Base-by-base conservation (phyloP, 2,329 filamentous ascomycete genomes). In the Botrytis galanthina region DNA sequence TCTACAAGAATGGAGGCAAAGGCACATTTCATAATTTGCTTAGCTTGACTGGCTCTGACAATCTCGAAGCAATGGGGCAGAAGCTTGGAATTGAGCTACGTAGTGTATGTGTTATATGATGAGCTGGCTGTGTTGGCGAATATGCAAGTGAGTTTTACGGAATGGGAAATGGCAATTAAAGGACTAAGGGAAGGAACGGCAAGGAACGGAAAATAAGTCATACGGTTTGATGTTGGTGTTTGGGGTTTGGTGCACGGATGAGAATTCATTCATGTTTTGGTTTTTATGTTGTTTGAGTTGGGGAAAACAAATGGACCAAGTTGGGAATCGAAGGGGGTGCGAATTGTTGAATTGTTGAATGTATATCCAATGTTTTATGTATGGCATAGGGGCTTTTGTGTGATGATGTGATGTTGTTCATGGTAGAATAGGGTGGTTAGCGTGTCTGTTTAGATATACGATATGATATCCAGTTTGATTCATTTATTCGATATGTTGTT, bases 291-390 rank as follows among this genome's bases (percentile, higher is more conserved):
- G 35, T 35, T 35, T 32, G n/a, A 42, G 62, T 66, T 20, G 29
- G 16, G 29, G 29, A 32, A 66, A n/a, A 29, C 42, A 35, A 66
- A 48, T 37, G 14, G 39, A 37, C 22, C n/a, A 35, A 39, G 42
- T 32, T 46, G 20, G 62, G 32, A 35, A 63, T 63, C 14, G 37
- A 32, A 42, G 61, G 61, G 20, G 42, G 44, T 16, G 20, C 32
- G 39, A n/a, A 32, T 9, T 20, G 59, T 42, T 63, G 39, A n/a
- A 32, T 9, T 20, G 59, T 42, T 63, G 39, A 63, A 46, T 46
- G n/a, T 64, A 64, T 64, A 64, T 46, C 42, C 62, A 44, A 64
- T 64, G 62, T 64, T 46, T 46, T 64, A 64, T 64, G 62, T 64
- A 46, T 35, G 62, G n/a, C 26, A 64, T 46, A 18, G n/a, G 51